Evolutionary conservation across 257 asterid species (phyloP).

Genomic region (Anisodus tanguticus): DNA sequence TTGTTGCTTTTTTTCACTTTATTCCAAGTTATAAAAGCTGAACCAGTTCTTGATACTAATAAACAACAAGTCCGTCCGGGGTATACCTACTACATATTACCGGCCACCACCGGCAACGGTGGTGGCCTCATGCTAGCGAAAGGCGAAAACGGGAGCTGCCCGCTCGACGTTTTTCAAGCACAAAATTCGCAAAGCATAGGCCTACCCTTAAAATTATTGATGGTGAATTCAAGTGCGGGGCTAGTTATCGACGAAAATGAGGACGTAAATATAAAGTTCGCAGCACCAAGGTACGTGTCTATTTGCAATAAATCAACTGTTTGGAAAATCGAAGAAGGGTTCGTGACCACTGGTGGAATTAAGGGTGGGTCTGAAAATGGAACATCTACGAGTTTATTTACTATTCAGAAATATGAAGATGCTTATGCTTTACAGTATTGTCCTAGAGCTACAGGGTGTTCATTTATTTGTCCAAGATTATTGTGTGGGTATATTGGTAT

Average conservation of each 20-base stretch:
- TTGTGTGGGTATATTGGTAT: constrained; percentile 34
- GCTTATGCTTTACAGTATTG: constrained; percentile 27
- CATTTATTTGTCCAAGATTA: constrained; percentile 23
- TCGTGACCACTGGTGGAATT: constrained; percentile 28
- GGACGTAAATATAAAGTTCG: constrained; percentile 12
- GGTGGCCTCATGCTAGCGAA: constrained; percentile 25
- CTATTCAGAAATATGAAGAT: constrained; percentile 23
- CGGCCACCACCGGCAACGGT: neutral
- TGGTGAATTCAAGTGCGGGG: neutral
- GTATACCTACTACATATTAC: constrained; percentile 1
- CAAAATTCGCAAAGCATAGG: neutral
- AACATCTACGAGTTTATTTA: neutral
- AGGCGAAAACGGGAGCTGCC: constrained; percentile 29
- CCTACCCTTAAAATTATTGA: neutral
- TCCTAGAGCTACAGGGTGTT: constrained; percentile 19
- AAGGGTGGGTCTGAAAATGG: constrained; percentile 24
- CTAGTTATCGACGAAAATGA: neutral
- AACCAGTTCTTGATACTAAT: constrained; percentile 21
- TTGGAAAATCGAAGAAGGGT: constrained; percentile 1
- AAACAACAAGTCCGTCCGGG: neutral
- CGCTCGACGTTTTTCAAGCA: neutral
- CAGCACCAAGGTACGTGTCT: neutral
- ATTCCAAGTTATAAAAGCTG: neutral
- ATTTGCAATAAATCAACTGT: constrained; percentile 8
- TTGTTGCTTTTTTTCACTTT: neutral